A percentile compares a stretch with the other conserved stretches of the same genome.
These are phyloP conservation scores for Aegilops speltoides DNA, from an alignment of 176 grass and related monocot species.

Conservation along the genomic window DNA sequence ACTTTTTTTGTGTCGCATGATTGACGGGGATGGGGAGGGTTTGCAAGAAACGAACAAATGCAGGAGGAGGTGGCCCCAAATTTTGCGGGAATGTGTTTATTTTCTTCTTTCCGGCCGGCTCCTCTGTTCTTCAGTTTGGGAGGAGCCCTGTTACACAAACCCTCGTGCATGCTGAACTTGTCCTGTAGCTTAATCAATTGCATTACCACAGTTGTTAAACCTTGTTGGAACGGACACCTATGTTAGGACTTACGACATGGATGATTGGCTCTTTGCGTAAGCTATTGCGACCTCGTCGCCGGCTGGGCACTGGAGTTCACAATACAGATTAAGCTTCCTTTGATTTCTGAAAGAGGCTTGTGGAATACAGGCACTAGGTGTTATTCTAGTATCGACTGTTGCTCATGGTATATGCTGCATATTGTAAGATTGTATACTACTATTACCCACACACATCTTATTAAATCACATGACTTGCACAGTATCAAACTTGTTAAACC, in stretches of 20 bases:
- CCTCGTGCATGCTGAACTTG: not conserved
- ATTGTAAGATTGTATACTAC: not conserved
- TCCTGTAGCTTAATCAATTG: not conserved
- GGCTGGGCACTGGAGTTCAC: not conserved
- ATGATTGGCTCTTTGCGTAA: not conserved
- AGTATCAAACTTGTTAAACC: not conserved
- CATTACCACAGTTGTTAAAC: not conserved
- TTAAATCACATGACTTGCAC: not conserved
- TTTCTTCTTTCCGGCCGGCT: not conserved
- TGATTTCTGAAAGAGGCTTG: not conserved
- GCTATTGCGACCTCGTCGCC: not conserved
- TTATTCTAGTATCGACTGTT: not conserved
- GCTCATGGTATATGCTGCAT: not conserved
- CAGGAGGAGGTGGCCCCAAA: too few relatives aligned
- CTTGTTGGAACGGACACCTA: not conserved
- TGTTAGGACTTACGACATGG: not conserved
- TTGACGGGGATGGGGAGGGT: not conserved
- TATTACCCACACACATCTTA: not conserved
- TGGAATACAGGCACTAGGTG: not conserved
- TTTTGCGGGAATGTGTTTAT: not conserved
- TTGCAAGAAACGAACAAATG: not conserved
- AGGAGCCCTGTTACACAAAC: not conserved
- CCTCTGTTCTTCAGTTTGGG: conserved; percentile 7
- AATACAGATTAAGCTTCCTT: not conserved
- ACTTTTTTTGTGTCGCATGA: not conserved